These are phyloP conservation scores for Porpolomopsis calyptriformis DNA, from an alignment of 768 basidiomycete genomes.

Conservation along the genomic window DNA sequence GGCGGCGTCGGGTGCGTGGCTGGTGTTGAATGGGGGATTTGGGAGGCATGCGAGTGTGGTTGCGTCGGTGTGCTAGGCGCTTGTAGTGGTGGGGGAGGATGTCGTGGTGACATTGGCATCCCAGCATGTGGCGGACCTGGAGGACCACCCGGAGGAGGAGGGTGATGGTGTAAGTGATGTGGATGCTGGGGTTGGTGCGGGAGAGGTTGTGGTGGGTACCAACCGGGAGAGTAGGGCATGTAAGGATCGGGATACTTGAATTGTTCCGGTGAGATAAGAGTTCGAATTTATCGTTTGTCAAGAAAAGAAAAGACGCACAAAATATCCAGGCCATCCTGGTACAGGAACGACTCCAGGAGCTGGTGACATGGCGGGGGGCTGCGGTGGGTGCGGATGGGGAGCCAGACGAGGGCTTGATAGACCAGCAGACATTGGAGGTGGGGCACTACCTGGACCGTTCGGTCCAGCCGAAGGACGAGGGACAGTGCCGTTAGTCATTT, in stretches of 20 bases:
- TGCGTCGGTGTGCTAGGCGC: conserved; percentile 60
- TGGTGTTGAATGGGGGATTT: conserved; percentile 24
- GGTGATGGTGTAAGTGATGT: conserved; percentile 41
- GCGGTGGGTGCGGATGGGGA: conserved; percentile 45
- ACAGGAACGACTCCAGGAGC: conserved; percentile 29
- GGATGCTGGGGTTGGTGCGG: conserved; percentile 28
- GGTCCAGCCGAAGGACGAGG: conserved; percentile 49
- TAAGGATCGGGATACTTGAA: conserved; percentile 35
- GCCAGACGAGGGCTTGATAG: conserved; percentile 60
- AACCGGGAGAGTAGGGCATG: conserved; percentile 34
- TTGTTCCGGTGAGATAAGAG: neutral
- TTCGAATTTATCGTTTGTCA: conserved; percentile 6
- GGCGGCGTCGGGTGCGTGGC: too few relatives aligned
- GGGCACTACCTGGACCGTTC: conserved; percentile 37
- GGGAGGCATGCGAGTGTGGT: conserved; percentile 39
- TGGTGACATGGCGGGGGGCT: conserved; percentile 41
- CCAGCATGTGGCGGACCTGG: conserved; percentile 37
- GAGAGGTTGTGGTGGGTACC: conserved; percentile 28
- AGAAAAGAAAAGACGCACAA: conserved; percentile 35
- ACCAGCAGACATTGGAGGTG: conserved; percentile 38
- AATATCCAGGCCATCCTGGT: conserved; percentile 39
- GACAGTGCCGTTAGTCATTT: conserved; percentile 50
- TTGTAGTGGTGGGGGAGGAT: conserved; percentile 36
- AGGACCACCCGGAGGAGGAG: conserved; percentile 36
- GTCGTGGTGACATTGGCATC: conserved; percentile 64